Conservation (phyloP, 179 eudicot species). For the Camellia oleifera region DNA sequence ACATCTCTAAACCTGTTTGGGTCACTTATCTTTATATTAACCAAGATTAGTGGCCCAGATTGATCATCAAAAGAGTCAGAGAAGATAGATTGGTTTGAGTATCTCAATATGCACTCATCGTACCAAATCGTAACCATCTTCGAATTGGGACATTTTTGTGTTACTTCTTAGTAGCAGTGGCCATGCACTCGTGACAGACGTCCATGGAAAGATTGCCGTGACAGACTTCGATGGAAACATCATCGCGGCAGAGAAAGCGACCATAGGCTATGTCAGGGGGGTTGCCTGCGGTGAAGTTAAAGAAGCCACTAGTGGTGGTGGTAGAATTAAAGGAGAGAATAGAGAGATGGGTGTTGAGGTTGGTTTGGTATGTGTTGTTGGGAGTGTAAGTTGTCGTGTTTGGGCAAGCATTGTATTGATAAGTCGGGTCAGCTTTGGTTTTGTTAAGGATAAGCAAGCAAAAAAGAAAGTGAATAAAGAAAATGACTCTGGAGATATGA, state of each 20-base stretch:
- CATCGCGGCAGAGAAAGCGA: conserved; percentile 27
- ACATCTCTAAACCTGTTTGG: neutral
- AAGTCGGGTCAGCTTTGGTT: neutral
- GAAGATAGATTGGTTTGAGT: conserved; percentile 26
- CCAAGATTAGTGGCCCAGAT: neutral
- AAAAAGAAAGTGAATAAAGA: neutral
- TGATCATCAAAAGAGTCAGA: neutral
- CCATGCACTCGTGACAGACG: conserved; percentile 24
- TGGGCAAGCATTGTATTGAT: neutral
- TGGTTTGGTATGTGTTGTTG: conserved; percentile 9
- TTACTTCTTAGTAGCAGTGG: conserved; percentile 14
- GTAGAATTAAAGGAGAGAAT: conserved; percentile 4
- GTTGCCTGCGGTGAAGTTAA: conserved; percentile 20
- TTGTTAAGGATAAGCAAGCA: neutral
- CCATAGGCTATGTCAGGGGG: conserved; percentile 21
- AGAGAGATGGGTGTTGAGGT: conserved; percentile 11
- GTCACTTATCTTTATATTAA: neutral
- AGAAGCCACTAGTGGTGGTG: neutral
- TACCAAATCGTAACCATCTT: conserved; percentile 25
- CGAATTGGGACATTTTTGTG: neutral
- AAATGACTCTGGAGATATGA: neutral
- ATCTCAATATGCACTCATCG: conserved; percentile 33
- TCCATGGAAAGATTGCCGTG: conserved; percentile 20
- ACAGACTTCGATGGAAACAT: no score
- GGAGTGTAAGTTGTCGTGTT: conserved; percentile 6